A percentile compares a stretch with the other conserved stretches of the same genome.
Conservation (phyloP, 129 eudicot genomes). For the Mikania micrantha region DNA sequence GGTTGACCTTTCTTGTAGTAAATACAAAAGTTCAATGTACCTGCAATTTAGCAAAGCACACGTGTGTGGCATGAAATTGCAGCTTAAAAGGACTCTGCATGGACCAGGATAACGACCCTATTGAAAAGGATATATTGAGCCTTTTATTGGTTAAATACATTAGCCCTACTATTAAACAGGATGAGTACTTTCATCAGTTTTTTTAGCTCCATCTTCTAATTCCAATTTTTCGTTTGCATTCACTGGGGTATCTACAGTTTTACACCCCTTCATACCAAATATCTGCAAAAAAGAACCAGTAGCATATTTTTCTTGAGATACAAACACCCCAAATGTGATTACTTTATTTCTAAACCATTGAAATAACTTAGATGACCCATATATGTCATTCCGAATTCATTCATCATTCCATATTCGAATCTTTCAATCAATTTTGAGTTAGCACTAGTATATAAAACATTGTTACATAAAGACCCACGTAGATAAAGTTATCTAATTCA, state of each 20-base stretch:
- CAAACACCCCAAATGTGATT: background rate
- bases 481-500: rapidly evolving
- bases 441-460: background rate
- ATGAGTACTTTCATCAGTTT: background rate
- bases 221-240: background rate
- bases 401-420: background rate
- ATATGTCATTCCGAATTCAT: background rate
- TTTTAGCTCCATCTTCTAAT: background rate
- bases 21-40: background rate
- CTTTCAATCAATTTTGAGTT: background rate
- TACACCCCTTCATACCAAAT: background rate
- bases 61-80: background rate
- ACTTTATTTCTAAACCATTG: background rate
- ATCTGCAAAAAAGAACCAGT: background rate
- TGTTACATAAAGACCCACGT: background rate
- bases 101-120: background rate
- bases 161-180: background rate
- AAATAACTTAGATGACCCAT: background rate
- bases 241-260: background rate
- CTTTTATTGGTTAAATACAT: background rate
- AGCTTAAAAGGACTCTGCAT: background rate
- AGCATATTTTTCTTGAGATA: background rate
- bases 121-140: background rate
- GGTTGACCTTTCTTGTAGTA: background rate
- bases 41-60: background rate